Conservation (phyloP, 441 rosid species). For the Breynia disticha region DNA sequence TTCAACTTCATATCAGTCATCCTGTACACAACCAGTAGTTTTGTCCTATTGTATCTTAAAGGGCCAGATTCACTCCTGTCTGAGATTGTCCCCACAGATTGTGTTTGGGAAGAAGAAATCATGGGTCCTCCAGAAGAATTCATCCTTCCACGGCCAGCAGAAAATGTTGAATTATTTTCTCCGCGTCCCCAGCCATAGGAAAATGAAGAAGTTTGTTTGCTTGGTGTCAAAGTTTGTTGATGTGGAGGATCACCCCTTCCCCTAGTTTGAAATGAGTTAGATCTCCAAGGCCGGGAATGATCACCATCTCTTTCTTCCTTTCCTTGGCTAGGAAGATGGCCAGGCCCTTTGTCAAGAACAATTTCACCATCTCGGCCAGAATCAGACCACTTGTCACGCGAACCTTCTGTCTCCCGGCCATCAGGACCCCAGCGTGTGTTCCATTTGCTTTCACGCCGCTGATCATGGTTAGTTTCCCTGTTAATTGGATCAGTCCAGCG, state of each 20-base stretch:
- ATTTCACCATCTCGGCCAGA: conserved; percentile 64
- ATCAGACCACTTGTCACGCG: conserved; percentile 53
- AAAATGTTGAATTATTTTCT: conserved; percentile 44
- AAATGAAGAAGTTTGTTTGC: conserved; percentile 57
- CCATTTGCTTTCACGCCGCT: conserved; percentile 97
- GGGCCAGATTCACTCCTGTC: conserved; percentile 55
- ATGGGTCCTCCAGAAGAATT: conserved; percentile 43
- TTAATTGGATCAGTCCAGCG: conserved; percentile 72
- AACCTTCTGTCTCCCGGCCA: conserved; percentile 51
- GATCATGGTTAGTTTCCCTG: conserved; percentile 66
- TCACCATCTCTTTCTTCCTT: conserved; percentile 76
- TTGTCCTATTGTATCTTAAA: conserved; percentile 66
- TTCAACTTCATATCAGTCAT: conserved; percentile 39
- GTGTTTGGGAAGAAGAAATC: conserved; percentile 31
- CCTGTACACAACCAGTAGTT: conserved; percentile 68
- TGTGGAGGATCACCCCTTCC: conserved; percentile 72
- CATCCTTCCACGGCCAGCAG: conserved; percentile 61
- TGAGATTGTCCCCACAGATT: conserved; percentile 30
- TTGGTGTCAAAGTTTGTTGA: conserved; percentile 42
- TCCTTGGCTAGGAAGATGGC: conserved; percentile 38
- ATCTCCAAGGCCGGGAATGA: conserved; percentile 79
- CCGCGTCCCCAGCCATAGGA: conserved; percentile 66
- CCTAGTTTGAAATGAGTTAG: conserved; percentile 52
- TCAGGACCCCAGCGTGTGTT: conserved; percentile 98
- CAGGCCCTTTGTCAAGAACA: conserved; percentile 46